Evolutionary conservation across 257 asterid genomes (phyloP), one percentile per base, ranked within the genome.

Genomic region (Rehmannia glutinosa): DNA sequence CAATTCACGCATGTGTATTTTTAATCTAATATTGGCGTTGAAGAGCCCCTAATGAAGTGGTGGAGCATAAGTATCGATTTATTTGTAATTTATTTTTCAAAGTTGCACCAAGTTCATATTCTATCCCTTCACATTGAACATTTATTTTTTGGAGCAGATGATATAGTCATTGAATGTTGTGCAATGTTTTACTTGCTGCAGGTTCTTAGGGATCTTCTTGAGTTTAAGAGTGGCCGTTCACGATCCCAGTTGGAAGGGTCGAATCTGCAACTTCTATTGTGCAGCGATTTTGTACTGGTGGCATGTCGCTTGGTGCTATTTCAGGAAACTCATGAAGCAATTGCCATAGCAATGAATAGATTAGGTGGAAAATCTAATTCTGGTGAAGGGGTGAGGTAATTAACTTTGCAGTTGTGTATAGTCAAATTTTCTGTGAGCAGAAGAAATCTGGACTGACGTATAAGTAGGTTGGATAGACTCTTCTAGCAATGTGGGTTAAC

Each of bases 301-400:
- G 99, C 76, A 94, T 94, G 99, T 94, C 99, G 9, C 97, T 94
- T 59, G 99, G 99, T 75, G 99, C 99, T 71, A 94, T 94, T 78
- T 94, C 99, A 97, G 80, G 97, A 94, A 85, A 94, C 99, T 66
- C 99, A 94, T 57, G 99, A 94, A 82, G 96, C 99, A 56, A 94
- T 94, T 70, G 99, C 99, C 73, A 91, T 94, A 59, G 99, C 99
- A 23, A 94, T 94, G 99, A 94, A 94, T 75, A 81, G 99, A 84
- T 45, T 94, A 68, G 93, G 97, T 17, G 99, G 99, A 59, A 94
- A 91, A 75, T 94, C 99, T 49, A 94, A 94, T 75, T 94, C 99
- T 5, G 99, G 97, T 71, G 99, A 94, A 85, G 99, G 99, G 99
- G 99, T 49, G 99, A 94, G 99, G 99, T 94, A 88, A 78, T 67